Base-by-base conservation (phyloP, 768 basidiomycete genomes). In the Mycena olivaceomarginata region DNA sequence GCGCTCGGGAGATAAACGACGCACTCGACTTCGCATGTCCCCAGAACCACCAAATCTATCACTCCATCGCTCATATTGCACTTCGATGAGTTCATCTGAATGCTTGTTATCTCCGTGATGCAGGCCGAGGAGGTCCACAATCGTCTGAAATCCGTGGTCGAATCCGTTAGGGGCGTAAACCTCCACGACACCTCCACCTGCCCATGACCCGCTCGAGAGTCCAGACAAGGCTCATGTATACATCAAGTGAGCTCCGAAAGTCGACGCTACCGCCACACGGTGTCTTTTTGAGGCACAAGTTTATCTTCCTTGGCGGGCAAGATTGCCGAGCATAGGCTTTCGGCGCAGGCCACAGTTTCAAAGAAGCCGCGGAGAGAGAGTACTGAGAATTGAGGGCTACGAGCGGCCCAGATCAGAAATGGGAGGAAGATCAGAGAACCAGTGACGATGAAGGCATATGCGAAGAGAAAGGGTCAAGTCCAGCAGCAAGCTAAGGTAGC, bases 1-100 rank as follows among this genome's bases (percentile, higher is more conserved):
- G 8, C 2, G 3, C 2, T 13, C 39, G 12, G 25, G 22, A 37
- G 66, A 37, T 20, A 25, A 51, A 11, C 31, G 22, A 77, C 86
- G 74, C 67, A 89, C 88, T 89, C 88, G n/a, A 86, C 66, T 76
- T 89, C 88, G 80, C 88, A 89, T 18, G 88, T 89, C 25, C 88
- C 88, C 4, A 89, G 80, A 7, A 89, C 78, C n/a, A 89, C 78
- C 67, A 87, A 25, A 75, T 88, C 88, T 18, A 87, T 82, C 25
- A 79, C 81, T 37, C 78, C 78, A n/a, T 80, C 78, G 5, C 75
- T 81, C 45, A 59, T 75, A 22, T 80, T 75, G 40, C n/a, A 82
- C 82, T 0, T 81, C 63, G 4, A 86, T 59, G 31, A 89, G 77
- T 15, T 82, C 77, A 5, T 82, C 80, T 2, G 82, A 76, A 1